Evolutionary conservation across 495 filamentous ascomycete genomes (phyloP).

Genomic region (Podospora bellae-mahoneyi): DNA sequence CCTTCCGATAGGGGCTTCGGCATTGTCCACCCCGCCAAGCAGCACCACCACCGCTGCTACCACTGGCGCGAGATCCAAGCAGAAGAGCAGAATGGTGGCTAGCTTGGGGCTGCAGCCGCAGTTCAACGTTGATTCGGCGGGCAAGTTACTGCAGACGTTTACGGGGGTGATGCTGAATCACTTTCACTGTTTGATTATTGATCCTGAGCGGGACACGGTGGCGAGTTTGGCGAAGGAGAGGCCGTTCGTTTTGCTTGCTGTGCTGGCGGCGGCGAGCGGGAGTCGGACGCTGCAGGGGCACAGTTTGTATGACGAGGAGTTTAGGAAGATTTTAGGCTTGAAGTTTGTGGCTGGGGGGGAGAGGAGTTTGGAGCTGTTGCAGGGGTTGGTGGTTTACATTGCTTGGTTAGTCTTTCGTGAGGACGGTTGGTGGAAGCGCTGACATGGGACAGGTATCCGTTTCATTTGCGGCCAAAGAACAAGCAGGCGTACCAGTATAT

Average conservation of each 20-base stretch:
- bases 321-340: slow-evolving; percentile 45
- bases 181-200: slow-evolving; percentile 40
- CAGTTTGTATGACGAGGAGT: slow-evolving; percentile 49
- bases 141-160: slow-evolving; percentile 38
- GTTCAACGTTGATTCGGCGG: slow-evolving; percentile 49
- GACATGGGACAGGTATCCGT: slow-evolving; percentile 40
- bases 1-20: slow-evolving; percentile 35
- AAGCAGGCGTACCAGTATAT: slow-evolving; percentile 43
- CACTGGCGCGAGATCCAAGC: neutral
- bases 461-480: slow-evolving; percentile 47
- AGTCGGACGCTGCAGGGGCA: slow-evolving; percentile 43
- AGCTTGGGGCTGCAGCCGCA: slow-evolving; percentile 41
- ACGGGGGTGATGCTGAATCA: slow-evolving; percentile 35
- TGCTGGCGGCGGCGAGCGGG: slow-evolving; percentile 45
- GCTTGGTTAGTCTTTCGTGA: slow-evolving; percentile 38
- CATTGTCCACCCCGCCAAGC: slow-evolving; percentile 28
- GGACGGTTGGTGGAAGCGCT: neutral
- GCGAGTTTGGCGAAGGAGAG: slow-evolving; percentile 33
- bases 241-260: slow-evolving; percentile 45
- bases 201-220: slow-evolving; percentile 33
- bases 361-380: slow-evolving; percentile 43
- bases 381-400: slow-evolving; percentile 45
- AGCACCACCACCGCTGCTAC: slow-evolving; percentile 17
- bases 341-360: slow-evolving; percentile 50
- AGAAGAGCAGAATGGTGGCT: slow-evolving; percentile 16